Conservation (phyloP, 805 yeast genomes). For the Wickerhamomyces chaumierensis region DNA sequence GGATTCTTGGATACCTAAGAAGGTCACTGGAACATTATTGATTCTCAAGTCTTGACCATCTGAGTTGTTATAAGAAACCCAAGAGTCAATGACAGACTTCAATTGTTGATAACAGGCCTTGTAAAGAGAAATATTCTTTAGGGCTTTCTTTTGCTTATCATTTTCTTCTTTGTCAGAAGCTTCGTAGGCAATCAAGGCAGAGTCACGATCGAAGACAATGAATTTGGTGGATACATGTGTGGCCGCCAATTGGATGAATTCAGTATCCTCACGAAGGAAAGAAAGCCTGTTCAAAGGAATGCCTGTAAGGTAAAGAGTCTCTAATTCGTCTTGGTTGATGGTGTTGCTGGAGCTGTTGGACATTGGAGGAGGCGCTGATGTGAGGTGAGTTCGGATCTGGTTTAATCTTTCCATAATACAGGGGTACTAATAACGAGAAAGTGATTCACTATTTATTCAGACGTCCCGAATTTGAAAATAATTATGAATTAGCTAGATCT, state of each 20-base stretch:
- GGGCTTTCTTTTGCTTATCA: not conserved
- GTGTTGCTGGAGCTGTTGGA: too few species aligned
- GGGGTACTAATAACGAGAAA: too few species aligned
- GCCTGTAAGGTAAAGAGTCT: too few species aligned
- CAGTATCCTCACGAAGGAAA: slow-evolving; percentile 39
- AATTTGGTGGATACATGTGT: slow-evolving; percentile 31
- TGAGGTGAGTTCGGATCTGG: slow-evolving; percentile 1
- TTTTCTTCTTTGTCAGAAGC: not conserved
- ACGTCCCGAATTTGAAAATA: too few species aligned
- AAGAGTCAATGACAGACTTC: slow-evolving; percentile 6
- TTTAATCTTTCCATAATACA: not conserved
- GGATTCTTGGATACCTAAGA: slow-evolving; percentile 38
- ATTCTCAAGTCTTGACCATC: slow-evolving; percentile 7
- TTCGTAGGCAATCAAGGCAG: slow-evolving; percentile 4
- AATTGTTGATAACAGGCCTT: slow-evolving; percentile 11
- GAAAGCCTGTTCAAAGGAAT: slow-evolving; percentile 35
- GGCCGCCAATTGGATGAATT: slow-evolving; percentile 32
- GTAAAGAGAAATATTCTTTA: not conserved
- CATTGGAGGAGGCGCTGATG: too few species aligned
- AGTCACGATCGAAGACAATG: slow-evolving; percentile 23
- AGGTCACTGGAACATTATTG: slow-evolving; percentile 30
- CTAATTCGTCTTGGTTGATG: too few species aligned
- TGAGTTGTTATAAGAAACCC: slow-evolving; percentile 5
- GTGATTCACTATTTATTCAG: too few species aligned
- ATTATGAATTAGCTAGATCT: too few species aligned